Percentiles rank a stretch among this genome's conserved stretches.
phyloP scores from a whole-genome alignment of 164 flowering plant genomes.

The Malania oleifera region DNA sequence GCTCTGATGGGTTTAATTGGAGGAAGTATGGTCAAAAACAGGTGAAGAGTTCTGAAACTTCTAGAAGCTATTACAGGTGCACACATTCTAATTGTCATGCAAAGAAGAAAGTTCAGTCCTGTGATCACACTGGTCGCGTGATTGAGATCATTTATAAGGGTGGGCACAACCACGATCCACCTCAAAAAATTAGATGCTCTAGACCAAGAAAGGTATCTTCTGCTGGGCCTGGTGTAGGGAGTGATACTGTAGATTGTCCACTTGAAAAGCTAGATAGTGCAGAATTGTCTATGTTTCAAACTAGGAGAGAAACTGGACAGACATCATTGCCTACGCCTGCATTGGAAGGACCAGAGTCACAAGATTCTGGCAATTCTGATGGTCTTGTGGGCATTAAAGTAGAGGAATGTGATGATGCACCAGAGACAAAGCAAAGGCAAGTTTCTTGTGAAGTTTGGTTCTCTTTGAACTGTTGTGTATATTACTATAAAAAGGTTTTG shows the following conservation, averaged over 20 bases:
- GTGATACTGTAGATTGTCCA: not conserved
- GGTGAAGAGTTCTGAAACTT: not conserved
- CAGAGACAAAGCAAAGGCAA: not conserved
- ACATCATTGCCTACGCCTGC: not conserved
- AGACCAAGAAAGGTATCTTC: not conserved
- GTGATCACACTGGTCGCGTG: not conserved
- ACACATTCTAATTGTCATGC: conserved; percentile 4
- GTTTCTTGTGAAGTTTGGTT: not conserved
- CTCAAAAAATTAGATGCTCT: not conserved
- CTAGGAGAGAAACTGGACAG: not conserved
- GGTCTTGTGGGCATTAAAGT: not conserved
- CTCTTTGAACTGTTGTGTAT: not conserved
- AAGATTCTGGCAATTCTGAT: not conserved
- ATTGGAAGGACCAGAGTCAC: not conserved
- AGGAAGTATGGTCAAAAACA: conserved; percentile 7
- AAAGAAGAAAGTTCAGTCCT: conserved; percentile 3
- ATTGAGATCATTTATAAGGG: conserved; percentile 5
- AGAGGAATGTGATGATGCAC: not conserved
- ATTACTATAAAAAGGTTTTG: not conserved
- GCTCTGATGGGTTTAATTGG: conserved; percentile 3
- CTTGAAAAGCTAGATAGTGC: not conserved
- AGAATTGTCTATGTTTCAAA: not conserved
- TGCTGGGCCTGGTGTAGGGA: not conserved
- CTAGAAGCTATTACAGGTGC: conserved; percentile 4
- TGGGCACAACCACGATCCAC: conserved; percentile 3